Evolutionary conservation across 306 rosid species (phyloP), one percentile per base, ranked within the genome.

Genomic region (Begonia peltatifolia): DNA sequence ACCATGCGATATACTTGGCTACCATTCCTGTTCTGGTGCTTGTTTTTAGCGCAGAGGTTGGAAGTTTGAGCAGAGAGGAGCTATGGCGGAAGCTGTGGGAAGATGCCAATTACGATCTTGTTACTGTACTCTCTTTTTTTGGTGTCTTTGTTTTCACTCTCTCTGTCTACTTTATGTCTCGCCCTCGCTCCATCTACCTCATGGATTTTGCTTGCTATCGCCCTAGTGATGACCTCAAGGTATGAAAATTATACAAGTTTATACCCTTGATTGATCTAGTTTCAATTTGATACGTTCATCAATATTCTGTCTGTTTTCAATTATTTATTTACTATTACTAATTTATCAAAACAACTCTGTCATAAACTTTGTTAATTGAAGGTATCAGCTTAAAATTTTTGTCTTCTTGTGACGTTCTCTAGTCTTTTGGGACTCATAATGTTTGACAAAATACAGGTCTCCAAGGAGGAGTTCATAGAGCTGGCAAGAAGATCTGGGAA

Each of bases 11-110:
- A 12, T 92, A 79, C 72, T 62, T 92, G 74, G 78, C 82, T 53
- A 83, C 96, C 10, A 71, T 92, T 10, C 99, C 99, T 0, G 47
- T 92, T 9, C 73, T 92, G 36, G 70, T 92, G 9, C 73, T 86
- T 41, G 87, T 92, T 14, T 86, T 86, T 42, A 81, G 99, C 56
- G 99, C 96, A 3, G 99, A 90, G 64, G 79, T 90, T 36, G 94
- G 95, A 12, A 83, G 81, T 41, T 76, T 90, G 9, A 81, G 87
- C 53, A 74, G 65, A 12, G 94, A 86, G 62, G 79, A 92, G 52
- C 81, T 92, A 0, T 86, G 99, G 99, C 77, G 68, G 71, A 86
- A 63, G 79, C 77, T 92, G 0, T 86, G 96, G 96, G 84, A 80
- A 11, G 99, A 86, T 42, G 82, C 96, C 5, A 65, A 78, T 14